Evolutionary conservation across 805 yeast genomes (phyloP).

Genomic region (Zygosaccharomyces bisporus): DNA sequence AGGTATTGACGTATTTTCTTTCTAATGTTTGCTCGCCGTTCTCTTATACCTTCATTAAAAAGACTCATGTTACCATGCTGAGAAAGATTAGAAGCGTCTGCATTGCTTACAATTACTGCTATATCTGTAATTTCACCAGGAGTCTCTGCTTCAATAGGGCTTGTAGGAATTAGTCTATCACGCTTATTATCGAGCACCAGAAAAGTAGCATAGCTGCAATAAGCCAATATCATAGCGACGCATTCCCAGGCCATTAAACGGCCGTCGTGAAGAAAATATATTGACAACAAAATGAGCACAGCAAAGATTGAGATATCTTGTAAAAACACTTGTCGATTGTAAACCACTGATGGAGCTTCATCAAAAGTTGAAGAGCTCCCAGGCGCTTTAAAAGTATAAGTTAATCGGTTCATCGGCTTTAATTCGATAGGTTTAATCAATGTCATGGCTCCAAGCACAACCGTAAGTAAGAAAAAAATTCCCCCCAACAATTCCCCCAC

Average conservation of each 20-base stretch:
- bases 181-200: conserved; percentile 37
- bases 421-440: conserved; percentile 63
- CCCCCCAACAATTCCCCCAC: conserved; percentile 91
- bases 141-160: not conserved
- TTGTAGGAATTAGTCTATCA: conserved; percentile 1
- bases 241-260: conserved; percentile 55
- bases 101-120: conserved; percentile 12
- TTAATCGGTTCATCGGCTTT: conserved; percentile 12
- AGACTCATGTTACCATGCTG: conserved; percentile 14
- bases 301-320: conserved; percentile 61
- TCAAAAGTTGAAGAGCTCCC: not conserved
- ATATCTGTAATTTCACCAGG: conserved; percentile 8
- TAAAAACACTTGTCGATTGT: conserved; percentile 45
- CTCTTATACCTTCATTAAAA: conserved; percentile 17
- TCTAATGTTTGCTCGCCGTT: conserved; percentile 21
- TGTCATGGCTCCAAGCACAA: conserved; percentile 77
- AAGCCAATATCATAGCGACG: conserved; percentile 50
- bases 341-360: conserved; percentile 12
- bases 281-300: conserved; percentile 45
- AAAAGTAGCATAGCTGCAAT: conserved; percentile 53
- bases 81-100: conserved; percentile 1
- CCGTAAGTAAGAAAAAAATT: conserved; percentile 73
- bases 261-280: conserved; percentile 55
- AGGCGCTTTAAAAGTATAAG: not conserved
- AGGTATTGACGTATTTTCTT: conserved; percentile 24